Evolutionary conservation across 2,329 filamentous ascomycete species (phyloP).

Genomic region (Arthrobotrys entomopaga): DNA sequence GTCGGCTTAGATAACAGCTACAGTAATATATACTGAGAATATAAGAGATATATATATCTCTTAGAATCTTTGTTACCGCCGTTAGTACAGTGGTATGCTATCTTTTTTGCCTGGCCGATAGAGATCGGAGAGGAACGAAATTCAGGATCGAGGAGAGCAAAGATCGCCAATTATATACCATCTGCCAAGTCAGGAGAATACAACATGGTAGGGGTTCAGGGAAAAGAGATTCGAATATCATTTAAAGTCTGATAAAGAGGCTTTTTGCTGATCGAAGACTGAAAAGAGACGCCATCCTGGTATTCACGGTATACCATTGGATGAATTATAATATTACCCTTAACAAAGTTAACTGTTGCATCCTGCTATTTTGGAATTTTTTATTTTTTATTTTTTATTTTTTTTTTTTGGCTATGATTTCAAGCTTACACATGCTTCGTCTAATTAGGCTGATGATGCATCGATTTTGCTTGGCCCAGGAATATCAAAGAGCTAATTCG

Average conservation of each 20-base stretch:
- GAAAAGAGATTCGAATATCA: not conserved
- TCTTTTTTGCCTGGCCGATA: slow-evolving; percentile 12
- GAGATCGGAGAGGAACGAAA: slow-evolving; percentile 26
- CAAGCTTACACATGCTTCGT: slow-evolving; percentile 39
- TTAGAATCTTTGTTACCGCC: too few relatives aligned
- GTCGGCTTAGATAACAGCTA: slow-evolving; percentile 33
- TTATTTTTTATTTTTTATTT: slow-evolving; percentile 26
- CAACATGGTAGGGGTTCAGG: slow-evolving; percentile 29
- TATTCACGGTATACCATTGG: slow-evolving; percentile 2
- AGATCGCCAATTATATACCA: slow-evolving; percentile 51
- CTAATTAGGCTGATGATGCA: slow-evolving; percentile 55
- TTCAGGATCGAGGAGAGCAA: slow-evolving; percentile 24
- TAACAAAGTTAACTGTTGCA: slow-evolving; percentile 24
- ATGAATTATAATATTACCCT: slow-evolving; percentile 21
- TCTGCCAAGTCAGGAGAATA: slow-evolving; percentile 52
- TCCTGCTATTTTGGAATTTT: slow-evolving; percentile 55
- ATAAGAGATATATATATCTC: too few relatives aligned
- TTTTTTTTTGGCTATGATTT: slow-evolving; percentile 7
- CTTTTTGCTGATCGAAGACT: slow-evolving; percentile 38
- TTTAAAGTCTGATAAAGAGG: not conserved
- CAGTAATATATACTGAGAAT: too few relatives aligned
- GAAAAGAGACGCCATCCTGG: not conserved
- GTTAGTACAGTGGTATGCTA: too few relatives aligned
- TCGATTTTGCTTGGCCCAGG: slow-evolving; percentile 26
- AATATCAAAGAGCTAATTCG: slow-evolving; percentile 40